Percentiles rank a stretch among this genome's conserved stretches.
Evolutionary conservation across 768 basidiomycete genomes (phyloP).

Genomic region (Lanmaoa pseudosensibilis): DNA sequence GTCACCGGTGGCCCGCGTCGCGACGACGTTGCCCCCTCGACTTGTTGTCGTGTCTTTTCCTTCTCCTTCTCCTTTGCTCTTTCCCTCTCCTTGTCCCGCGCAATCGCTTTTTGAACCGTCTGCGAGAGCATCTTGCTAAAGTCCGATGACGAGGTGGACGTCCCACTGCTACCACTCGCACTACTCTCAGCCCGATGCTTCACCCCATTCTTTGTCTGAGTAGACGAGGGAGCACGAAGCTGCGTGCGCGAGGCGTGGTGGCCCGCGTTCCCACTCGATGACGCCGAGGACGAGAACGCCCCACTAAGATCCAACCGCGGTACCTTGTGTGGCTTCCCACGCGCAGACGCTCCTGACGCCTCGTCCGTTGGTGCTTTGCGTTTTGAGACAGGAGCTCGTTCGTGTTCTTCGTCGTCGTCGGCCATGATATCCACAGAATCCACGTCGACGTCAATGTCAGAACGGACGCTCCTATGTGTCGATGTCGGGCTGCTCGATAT

Average conservation of each 20-base stretch:
- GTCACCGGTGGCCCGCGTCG: neutral
- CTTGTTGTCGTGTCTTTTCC: neutral
- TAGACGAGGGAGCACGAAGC: neutral
- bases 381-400: conserved; percentile 21
- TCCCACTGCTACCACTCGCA: neutral
- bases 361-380: conserved; percentile 26
- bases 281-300: neutral
- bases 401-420: conserved; percentile 21
- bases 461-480: conserved; percentile 9
- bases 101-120: neutral
- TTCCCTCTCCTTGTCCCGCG: conserved; percentile 7
- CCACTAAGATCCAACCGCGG: conserved; percentile 19
- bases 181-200: neutral
- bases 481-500: conserved; percentile 21
- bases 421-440: conserved; percentile 14
- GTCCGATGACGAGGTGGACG: conserved; percentile 17
- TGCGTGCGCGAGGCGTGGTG: conserved; percentile 6
- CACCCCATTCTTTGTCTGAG: neutral
- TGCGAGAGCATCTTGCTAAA: conserved; percentile 21
- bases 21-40: neutral
- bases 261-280: neutral
- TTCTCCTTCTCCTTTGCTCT: neutral
- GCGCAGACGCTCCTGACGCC: neutral
- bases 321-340: conserved; percentile 16
- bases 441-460: conserved; percentile 16